Evolutionary conservation across 306 rosid genomes (phyloP).

Genomic region (Medicago lupulina): DNA sequence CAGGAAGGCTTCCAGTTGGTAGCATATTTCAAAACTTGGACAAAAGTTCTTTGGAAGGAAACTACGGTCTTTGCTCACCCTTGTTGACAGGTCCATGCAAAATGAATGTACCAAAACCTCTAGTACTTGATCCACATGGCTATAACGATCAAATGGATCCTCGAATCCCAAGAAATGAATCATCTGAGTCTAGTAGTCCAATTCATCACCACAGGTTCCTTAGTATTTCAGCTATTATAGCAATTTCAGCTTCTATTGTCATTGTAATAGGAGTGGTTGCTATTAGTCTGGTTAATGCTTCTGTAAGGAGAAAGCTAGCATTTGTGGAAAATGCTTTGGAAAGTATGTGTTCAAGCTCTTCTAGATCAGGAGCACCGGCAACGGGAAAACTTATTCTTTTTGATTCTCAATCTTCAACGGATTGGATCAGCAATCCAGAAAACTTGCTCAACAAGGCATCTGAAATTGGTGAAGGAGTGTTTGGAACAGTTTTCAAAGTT

Average conservation of each 20-base stretch:
- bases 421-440: conserved; percentile 59
- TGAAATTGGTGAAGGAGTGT: conserved; percentile 86
- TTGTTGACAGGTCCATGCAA: conserved; percentile 87
- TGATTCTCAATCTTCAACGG: conserved; percentile 55
- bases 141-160: conserved; percentile 61
- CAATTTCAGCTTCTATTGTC: conserved; percentile 73
- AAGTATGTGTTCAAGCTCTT: conserved; percentile 87
- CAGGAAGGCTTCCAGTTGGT: conserved; percentile 83
- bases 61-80: conserved; percentile 85
- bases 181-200: conserved; percentile 26
- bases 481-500: conserved; percentile 87
- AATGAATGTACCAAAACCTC: conserved; percentile 89
- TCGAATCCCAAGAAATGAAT: conserved; percentile 47
- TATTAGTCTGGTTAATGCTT: conserved; percentile 68
- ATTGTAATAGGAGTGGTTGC: conserved; percentile 76
- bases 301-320: conserved; percentile 70
- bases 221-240: conserved; percentile 81
- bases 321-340: conserved; percentile 85
- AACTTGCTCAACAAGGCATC: conserved; percentile 76
- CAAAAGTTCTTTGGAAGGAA: conserved; percentile 86
- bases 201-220: conserved; percentile 67
- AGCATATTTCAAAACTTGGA: conserved; percentile 76
- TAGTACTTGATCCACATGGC: conserved; percentile 87
- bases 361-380: conserved; percentile 64
- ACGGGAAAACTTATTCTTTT: conserved; percentile 82